Evolutionary conservation across 108 stramenopile species (phyloP), one percentile per base, ranked within the genome.

Genomic region (Fistulifera pelliculosa): DNA sequence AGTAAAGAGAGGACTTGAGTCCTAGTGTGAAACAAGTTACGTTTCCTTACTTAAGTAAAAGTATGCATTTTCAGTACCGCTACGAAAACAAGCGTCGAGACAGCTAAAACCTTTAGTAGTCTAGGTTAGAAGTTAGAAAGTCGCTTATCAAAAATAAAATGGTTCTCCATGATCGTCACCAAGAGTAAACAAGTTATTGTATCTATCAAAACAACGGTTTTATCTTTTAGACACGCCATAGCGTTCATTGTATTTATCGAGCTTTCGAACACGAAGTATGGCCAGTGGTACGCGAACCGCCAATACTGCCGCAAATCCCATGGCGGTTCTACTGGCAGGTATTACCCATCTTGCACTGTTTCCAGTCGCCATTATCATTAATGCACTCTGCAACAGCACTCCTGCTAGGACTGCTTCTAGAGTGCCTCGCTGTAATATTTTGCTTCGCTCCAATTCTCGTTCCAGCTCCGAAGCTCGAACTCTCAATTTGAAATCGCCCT

Each of bases 391-490:
- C 25, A 93, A 63, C 21, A 89, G 68, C 8, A 89, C 51, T 24
- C 85, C 72, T 2, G 82, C 65, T 14, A 89, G 41, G 2, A 90
- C 75, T 16, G 77, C 87, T 27, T 79, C 73, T 51, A 87, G 87
- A 14, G 68, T 80, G 52, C 88, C 92, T 49, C 73, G 70, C 59
- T 92, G 87, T 27, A 86, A 83, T 24, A 93, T 45, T 48, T 85
- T 90, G 65, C 79, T 80, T 50, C 93, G 56, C 24, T 90, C 80
- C 41, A 92, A 77, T 64, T 83, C 79, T 54, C 89, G 57, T 67
- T 96, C 96, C 17, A 90, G 81, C 60, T 96, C 94, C 47, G 93
- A 63, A 10, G 94, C 90, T 49, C 96, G 75, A 19, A 95, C 94
- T 28, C 94, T 70, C 1, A 95, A 73, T 67, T 93, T 94, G 51